phyloP scores from a whole-genome alignment of 169 alveolate species.

The Nephromyces sp. region DNA sequence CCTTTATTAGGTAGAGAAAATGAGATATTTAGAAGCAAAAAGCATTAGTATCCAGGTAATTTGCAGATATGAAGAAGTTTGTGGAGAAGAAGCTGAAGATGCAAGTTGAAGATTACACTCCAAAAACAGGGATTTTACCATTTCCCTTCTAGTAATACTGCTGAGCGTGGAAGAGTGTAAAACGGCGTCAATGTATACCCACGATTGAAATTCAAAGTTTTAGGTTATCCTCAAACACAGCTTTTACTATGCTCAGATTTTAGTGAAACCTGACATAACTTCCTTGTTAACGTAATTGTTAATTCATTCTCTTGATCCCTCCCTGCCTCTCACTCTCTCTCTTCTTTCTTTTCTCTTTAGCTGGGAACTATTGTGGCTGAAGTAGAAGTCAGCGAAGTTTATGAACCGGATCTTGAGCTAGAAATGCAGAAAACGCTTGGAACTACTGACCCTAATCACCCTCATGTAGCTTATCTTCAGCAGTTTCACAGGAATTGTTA shows the following conservation, averaged over 20 bases:
- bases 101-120: not conserved
- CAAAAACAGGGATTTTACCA: not conserved
- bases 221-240: not conserved
- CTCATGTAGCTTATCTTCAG: constrained; percentile 20
- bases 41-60: not conserved
- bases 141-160: not conserved
- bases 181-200: not conserved
- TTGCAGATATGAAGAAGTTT: not conserved
- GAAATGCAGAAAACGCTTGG: constrained; percentile 28
- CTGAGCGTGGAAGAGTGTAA: not conserved
- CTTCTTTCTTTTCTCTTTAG: not conserved
- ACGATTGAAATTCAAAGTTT: not conserved
- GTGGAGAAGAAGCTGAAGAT: not conserved
- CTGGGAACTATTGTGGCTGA: constrained; percentile 32
- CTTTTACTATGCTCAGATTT: not conserved
- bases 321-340: not conserved
- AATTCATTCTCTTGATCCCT: not conserved
- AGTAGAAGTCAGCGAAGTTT: constrained; percentile 17
- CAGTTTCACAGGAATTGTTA: constrained; percentile 5
- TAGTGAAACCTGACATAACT: not conserved
- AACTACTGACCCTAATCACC: constrained; percentile 29
- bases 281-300: not conserved
- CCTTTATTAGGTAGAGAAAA: not conserved
- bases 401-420: constrained; percentile 15
- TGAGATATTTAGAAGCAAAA: not conserved